These are phyloP conservation scores for Trichophyton verrucosum DNA, from an alignment of 2,329 filamentous ascomycete species.

Conservation along the genomic window DNA sequence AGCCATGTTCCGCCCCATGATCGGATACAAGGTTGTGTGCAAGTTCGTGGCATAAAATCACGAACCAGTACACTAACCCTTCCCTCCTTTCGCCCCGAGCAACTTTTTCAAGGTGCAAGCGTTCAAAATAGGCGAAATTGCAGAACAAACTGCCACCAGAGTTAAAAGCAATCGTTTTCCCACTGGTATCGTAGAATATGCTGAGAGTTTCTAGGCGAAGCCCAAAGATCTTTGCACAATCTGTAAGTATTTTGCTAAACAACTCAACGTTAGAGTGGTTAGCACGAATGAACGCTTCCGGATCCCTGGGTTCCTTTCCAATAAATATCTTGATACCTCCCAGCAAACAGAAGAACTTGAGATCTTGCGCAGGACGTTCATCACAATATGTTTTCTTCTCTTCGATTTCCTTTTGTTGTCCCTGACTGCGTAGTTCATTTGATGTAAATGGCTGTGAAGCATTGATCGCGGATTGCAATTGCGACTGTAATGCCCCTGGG, in stretches of 20 bases:
- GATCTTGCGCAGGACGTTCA: conserved; percentile 58
- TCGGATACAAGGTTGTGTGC: conserved; percentile 78
- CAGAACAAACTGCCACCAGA: conserved; percentile 77
- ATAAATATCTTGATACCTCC: conserved; percentile 64
- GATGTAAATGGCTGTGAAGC: conserved; percentile 68
- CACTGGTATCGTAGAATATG: conserved; percentile 71
- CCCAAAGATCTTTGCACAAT: conserved; percentile 60
- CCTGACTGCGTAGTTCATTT: conserved; percentile 57
- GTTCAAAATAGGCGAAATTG: conserved; percentile 76
- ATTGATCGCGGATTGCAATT: conserved; percentile 62
- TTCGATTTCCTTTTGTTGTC: conserved; percentile 58
- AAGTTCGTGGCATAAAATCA: conserved; percentile 88
- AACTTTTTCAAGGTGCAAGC: conserved; percentile 54
- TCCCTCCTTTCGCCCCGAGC: conserved; percentile 42
- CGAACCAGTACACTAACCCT: conserved; percentile 79
- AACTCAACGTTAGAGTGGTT: conserved; percentile 43
- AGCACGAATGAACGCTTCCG: neutral
- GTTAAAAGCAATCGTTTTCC: conserved; percentile 88
- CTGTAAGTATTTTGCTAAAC: conserved; percentile 58
- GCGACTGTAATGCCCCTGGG: conserved; percentile 32
- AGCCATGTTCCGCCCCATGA: conserved; percentile 70
- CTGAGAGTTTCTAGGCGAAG: conserved; percentile 59
- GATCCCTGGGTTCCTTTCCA: conserved; percentile 37
- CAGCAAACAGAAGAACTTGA: conserved; percentile 57
- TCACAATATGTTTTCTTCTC: conserved; percentile 84